A percentile compares a stretch with the other conserved stretches of the same genome.
phyloP scores from a whole-genome alignment of 306 rosid genomes.

The Castanea crenata region DNA sequence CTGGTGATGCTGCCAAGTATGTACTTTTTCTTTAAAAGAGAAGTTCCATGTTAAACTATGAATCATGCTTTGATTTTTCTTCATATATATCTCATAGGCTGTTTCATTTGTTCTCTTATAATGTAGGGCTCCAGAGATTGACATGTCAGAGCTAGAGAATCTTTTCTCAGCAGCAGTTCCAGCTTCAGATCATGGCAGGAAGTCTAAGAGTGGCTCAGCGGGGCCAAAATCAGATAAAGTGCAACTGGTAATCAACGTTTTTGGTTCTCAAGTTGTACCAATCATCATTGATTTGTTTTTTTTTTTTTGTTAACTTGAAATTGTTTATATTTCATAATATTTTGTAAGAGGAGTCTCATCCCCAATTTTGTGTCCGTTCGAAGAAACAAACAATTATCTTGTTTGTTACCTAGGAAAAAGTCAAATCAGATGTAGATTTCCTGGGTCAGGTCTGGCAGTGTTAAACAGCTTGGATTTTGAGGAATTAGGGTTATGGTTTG shows the following conservation, averaged over 20 bases:
- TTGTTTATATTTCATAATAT: constrained; percentile 9
- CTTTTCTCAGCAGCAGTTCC: constrained; percentile 82
- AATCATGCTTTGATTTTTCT: constrained; percentile 17
- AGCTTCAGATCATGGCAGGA: constrained; percentile 40
- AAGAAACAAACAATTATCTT: background rate
- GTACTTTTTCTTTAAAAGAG: constrained; percentile 20
- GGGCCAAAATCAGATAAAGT: constrained; percentile 79
- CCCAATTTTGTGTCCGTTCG: background rate
- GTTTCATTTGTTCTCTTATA: constrained; percentile 22
- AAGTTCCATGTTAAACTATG: constrained; percentile 22
- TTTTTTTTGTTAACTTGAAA: constrained; percentile 7
- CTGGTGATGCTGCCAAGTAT: constrained; percentile 77
- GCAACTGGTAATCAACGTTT: constrained; percentile 64
- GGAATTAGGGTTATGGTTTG: too few species aligned
- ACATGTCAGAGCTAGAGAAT: constrained; percentile 89
- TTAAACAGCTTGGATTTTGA: too few species aligned
- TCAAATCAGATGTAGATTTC: too few species aligned
- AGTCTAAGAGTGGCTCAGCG: constrained; percentile 44
- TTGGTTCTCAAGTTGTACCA: constrained; percentile 10
- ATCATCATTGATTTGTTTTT: background rate
- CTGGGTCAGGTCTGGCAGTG: too few species aligned
- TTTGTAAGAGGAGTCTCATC: background rate
- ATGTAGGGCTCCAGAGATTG: constrained; percentile 89
- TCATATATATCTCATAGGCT: constrained; percentile 14
- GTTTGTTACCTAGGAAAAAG: background rate